phyloP scores from a whole-genome alignment of 2,329 filamentous ascomycete genomes.

The Didymella glomerata region DNA sequence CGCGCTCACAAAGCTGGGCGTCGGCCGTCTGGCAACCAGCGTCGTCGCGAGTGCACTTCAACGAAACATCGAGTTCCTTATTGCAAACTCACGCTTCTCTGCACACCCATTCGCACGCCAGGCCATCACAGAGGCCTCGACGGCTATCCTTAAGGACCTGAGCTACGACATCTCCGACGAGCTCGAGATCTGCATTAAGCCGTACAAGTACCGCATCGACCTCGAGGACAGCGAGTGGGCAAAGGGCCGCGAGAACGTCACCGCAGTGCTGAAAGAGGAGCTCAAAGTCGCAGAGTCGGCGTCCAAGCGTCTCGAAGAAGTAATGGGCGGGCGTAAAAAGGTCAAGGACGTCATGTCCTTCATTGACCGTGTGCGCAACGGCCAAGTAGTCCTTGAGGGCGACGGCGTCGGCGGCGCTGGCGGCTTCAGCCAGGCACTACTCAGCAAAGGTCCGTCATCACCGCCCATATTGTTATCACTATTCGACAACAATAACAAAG shows the following conservation, averaged over 20 bases:
- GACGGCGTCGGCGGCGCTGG: slow-evolving; percentile 86
- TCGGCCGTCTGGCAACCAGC: slow-evolving; percentile 89
- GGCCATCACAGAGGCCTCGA: slow-evolving; percentile 90
- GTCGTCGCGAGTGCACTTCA: slow-evolving; percentile 91
- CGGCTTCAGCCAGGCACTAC: slow-evolving; percentile 86
- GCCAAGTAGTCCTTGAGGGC: slow-evolving; percentile 84
- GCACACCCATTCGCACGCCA: slow-evolving; percentile 90
- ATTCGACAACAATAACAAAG: too few species aligned
- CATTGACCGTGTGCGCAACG: slow-evolving; percentile 87
- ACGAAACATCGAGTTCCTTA: slow-evolving; percentile 78
- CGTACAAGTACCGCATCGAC: slow-evolving; percentile 98
- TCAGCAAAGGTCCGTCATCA: slow-evolving; percentile 74
- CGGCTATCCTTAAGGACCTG: slow-evolving; percentile 87
- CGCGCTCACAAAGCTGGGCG: slow-evolving; percentile 89
- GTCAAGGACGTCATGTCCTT: slow-evolving; percentile 89
- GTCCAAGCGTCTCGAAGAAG: slow-evolving; percentile 75
- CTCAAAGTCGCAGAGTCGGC: slow-evolving; percentile 84
- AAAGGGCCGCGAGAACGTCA: slow-evolving; percentile 83
- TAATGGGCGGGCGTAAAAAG: slow-evolving; percentile 82
- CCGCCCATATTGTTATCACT: neutral
- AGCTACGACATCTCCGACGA: slow-evolving; percentile 98
- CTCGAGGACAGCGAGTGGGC: slow-evolving; percentile 90
- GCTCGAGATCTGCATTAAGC: slow-evolving; percentile 98
- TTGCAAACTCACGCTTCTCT: slow-evolving; percentile 83
- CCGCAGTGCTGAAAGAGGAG: slow-evolving; percentile 83